Evolutionary conservation across 78 protist genomes (phyloP).

Genomic region (Dictyostelium capitatum): DNA sequence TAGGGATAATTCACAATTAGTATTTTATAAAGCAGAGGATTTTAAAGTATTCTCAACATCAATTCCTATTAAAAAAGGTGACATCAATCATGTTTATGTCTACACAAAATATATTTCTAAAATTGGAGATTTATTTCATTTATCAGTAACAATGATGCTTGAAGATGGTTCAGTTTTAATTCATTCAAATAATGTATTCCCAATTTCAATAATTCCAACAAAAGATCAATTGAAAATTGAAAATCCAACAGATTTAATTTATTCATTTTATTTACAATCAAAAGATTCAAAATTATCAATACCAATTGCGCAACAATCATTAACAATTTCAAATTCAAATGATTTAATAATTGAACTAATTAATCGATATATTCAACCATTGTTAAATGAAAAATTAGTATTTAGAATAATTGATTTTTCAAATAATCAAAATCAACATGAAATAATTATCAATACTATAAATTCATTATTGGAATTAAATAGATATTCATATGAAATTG

Average conservation of each 20-base stretch:
- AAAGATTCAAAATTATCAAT: neutral
- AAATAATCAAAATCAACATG: neutral
- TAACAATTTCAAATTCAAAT: neutral
- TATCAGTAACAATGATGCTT: neutral
- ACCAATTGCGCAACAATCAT: neutral
- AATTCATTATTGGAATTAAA: neutral
- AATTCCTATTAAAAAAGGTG: neutral
- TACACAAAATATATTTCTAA: neutral
- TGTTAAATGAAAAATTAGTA: neutral
- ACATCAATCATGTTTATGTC: neutral
- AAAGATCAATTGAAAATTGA: neutral
- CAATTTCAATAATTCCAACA: neutral
- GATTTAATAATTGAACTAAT: neutral
- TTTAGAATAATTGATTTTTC: conserved; percentile 8
- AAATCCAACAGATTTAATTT: neutral
- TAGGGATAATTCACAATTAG: neutral
- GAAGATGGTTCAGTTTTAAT: conserved; percentile 42
- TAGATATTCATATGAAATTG: neutral
- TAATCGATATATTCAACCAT: neutral
- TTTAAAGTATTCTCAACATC: conserved; percentile 12
- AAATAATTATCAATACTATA: neutral
- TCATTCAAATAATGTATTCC: neutral
- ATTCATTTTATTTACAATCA: neutral
- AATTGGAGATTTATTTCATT: conserved; percentile 2
- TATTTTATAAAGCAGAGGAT: conserved; percentile 39